A percentile compares a stretch with the other conserved stretches of the same genome.
These are phyloP conservation scores for Ceratocystis alfenasii DNA, from an alignment of 2,329 filamentous ascomycete species.

Conservation along the genomic window DNA sequence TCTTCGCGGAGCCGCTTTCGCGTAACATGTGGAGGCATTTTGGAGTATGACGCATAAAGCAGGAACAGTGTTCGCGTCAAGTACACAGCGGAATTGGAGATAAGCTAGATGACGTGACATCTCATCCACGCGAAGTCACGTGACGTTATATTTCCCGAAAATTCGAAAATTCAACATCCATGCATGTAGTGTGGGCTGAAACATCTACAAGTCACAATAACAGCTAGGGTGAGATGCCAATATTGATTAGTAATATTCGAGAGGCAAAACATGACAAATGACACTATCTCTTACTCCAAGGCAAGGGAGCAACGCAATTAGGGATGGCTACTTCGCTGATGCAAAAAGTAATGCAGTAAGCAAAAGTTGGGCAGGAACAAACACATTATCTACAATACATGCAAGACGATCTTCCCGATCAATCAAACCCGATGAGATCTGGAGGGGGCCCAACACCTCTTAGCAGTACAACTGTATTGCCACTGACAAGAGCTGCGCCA, in stretches of 20 bases:
- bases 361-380: neutral
- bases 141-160: neutral
- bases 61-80: neutral
- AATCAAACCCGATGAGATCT: conserved; percentile 51
- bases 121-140: conserved; percentile 18
- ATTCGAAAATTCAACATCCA: neutral
- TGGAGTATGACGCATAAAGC: conserved; percentile 17
- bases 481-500: conserved; percentile 58
- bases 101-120: neutral
- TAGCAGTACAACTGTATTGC: conserved; percentile 81
- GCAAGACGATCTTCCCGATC: neutral
- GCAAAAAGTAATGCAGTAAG: neutral
- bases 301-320: neutral
- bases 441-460: conserved; percentile 73
- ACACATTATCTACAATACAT: neutral
- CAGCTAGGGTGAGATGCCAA: no score
- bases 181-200: neutral
- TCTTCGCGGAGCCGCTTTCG: conserved; percentile 49
- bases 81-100: neutral
- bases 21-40: conserved; percentile 56
- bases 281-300: neutral
- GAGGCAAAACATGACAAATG: neutral
- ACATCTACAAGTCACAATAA: neutral
- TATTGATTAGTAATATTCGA: neutral
- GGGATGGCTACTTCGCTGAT: neutral